phyloP scores from a whole-genome alignment of 345 rosid genomes.

The Eucalyptus cladocalyx region DNA sequence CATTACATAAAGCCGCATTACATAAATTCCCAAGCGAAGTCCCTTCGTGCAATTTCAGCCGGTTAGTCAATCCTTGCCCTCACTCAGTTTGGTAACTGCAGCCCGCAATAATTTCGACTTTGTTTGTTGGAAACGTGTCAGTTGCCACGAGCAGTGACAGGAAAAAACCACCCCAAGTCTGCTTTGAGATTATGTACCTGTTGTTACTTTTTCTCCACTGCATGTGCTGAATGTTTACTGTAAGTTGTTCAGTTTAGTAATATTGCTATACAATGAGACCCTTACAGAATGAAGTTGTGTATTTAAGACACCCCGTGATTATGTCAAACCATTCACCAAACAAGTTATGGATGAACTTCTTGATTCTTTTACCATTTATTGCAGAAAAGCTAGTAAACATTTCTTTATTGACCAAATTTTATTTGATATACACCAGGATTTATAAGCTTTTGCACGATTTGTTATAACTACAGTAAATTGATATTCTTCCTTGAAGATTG shows the following conservation, averaged over 20 bases:
- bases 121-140: background rate
- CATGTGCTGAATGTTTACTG: background rate
- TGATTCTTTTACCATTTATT: background rate
- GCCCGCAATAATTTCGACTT: background rate
- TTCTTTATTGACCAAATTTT: background rate
- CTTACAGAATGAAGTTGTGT: background rate
- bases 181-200: background rate
- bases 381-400: background rate
- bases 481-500: background rate
- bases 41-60: background rate
- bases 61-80: background rate
- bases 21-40: background rate
- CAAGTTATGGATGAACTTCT: background rate
- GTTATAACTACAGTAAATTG: background rate
- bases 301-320: background rate
- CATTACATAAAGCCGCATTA: background rate
- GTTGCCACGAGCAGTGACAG: background rate
- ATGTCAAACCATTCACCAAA: background rate
- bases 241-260: background rate
- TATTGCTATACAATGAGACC: background rate
- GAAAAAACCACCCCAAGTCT: background rate
- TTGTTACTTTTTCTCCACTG: background rate
- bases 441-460: background rate
- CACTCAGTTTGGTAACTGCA: background rate
- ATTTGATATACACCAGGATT: background rate